These are phyloP conservation scores for Syzygium malaccense DNA, from an alignment of 441 rosid species.

Conservation along the genomic window DNA sequence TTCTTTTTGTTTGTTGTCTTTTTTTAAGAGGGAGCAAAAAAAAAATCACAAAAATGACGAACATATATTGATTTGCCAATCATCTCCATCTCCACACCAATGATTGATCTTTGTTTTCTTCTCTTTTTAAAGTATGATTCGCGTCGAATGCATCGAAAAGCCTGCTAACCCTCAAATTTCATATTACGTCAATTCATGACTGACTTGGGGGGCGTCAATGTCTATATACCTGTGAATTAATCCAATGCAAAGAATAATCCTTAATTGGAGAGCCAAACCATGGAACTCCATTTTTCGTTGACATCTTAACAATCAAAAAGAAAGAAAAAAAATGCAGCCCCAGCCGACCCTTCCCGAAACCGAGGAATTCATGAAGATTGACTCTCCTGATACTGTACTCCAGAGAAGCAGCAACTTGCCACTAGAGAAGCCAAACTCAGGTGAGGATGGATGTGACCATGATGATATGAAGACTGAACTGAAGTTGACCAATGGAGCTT, in stretches of 20 bases:
- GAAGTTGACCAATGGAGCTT: not conserved
- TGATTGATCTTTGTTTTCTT: not conserved
- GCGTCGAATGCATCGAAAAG: constrained; percentile 10
- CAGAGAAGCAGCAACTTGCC: not conserved
- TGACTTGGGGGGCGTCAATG: not conserved
- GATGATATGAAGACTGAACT: not conserved
- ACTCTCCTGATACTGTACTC: not conserved
- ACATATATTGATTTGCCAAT: not conserved
- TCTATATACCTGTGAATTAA: not conserved
- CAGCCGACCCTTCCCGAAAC: not conserved
- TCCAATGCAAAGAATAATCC: not conserved
- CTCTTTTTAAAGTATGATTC: not conserved
- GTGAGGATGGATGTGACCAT: not conserved
- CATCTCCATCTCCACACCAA: not conserved
- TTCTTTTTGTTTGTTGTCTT: not conserved
- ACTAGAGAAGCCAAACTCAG: not conserved
- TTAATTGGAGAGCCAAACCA: not conserved
- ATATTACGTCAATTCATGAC: not conserved
- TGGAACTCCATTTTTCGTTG: not conserved
- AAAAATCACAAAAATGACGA: not conserved
- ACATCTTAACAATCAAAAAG: not conserved
- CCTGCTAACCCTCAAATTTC: not conserved
- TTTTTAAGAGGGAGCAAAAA: not conserved
- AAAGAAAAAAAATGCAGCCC: not conserved
- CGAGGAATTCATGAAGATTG: not conserved